These are phyloP conservation scores for Oidium heveae DNA, from an alignment of 2,329 filamentous ascomycete species.

Conservation along the genomic window DNA sequence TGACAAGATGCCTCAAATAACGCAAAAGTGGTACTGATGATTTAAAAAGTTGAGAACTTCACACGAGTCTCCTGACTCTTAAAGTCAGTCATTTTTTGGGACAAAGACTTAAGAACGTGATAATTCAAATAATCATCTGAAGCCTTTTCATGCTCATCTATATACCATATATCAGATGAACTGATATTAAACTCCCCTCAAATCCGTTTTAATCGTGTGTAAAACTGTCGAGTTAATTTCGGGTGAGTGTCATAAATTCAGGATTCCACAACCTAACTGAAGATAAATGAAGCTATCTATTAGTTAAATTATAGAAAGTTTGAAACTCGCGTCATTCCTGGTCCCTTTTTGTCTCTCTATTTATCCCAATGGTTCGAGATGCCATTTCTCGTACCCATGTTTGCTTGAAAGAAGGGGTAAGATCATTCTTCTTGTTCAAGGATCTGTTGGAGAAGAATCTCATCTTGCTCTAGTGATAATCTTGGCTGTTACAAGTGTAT, in stretches of 20 bases:
- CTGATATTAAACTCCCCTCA: neutral
- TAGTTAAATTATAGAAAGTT: neutral
- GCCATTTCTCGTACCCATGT: neutral
- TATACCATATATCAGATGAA: neutral
- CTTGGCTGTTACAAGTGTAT: no score
- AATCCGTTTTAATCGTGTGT: neutral
- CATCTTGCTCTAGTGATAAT: no score
- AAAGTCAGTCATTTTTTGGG: neutral
- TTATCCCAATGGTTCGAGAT: neutral
- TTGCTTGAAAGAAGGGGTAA: no score
- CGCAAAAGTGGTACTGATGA: neutral
- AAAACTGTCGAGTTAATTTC: neutral
- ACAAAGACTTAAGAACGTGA: no score
- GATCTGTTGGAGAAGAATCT: no score
- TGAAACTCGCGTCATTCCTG: neutral
- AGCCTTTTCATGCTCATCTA: neutral
- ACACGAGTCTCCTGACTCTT: neutral
- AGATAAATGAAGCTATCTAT: neutral
- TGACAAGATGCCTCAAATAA: neutral
- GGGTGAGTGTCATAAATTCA: neutral
- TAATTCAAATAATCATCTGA: neutral
- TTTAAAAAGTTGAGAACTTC: neutral
- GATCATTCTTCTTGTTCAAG: no score
- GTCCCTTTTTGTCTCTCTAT: neutral
- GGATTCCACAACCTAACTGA: no score